A percentile compares a stretch with the other conserved stretches of the same genome.
Conservation (phyloP, 805 yeast species). For the Candida michaelii region DNA sequence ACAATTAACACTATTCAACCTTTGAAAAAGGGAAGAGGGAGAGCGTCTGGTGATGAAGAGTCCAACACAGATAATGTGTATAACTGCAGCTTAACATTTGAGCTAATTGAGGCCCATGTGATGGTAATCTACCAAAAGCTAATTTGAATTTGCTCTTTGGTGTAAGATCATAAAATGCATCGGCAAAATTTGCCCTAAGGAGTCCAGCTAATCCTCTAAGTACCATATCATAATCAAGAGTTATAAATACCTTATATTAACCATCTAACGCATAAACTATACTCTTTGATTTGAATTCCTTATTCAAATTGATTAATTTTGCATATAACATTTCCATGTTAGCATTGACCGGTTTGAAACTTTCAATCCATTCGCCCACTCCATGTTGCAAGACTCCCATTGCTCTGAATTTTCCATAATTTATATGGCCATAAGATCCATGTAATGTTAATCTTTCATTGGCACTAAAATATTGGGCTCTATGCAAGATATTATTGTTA, state of each 20-base stretch:
- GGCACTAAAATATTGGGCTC: constrained; percentile 43
- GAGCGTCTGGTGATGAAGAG: too few relatives aligned
- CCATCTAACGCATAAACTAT: constrained; percentile 43
- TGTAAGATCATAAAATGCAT: too few relatives aligned
- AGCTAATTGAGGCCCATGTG: too few relatives aligned
- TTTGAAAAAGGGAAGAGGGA: too few relatives aligned
- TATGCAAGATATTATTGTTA: constrained; percentile 49
- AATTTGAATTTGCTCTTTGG: too few relatives aligned
- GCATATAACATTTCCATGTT: constrained; percentile 28
- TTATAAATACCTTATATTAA: not conserved
- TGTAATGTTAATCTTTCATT: constrained; percentile 46
- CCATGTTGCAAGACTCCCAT: constrained; percentile 56
- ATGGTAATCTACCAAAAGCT: too few relatives aligned
- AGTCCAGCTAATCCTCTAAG: too few relatives aligned
- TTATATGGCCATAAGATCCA: constrained; percentile 49
- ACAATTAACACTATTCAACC: too few relatives aligned
- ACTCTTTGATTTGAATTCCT: constrained; percentile 30
- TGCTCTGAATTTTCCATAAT: constrained; percentile 44
- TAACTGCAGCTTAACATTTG: too few relatives aligned
- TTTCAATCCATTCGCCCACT: constrained; percentile 46
- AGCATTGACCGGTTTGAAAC: constrained; percentile 29
- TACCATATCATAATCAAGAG: too few relatives aligned
- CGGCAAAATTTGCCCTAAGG: too few relatives aligned
- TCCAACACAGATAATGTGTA: too few relatives aligned
- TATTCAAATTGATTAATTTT: constrained; percentile 29